Conservation (phyloP, 2,329 filamentous ascomycete species). For the Alternaria postmessia region DNA sequence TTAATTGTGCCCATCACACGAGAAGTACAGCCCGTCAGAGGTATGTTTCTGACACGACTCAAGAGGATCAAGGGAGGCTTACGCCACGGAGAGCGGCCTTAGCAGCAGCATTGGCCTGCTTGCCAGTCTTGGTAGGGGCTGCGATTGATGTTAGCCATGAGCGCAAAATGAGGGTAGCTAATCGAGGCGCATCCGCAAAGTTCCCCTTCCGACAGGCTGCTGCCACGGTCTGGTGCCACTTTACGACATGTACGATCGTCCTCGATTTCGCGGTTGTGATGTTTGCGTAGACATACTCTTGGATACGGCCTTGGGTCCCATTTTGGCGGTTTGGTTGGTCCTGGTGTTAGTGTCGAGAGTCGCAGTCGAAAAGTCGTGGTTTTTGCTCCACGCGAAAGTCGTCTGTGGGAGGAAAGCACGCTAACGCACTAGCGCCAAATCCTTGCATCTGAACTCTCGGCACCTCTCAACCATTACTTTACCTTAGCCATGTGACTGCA, state of each 20-base stretch:
- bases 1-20: constrained; percentile 49
- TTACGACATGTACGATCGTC: constrained; percentile 13
- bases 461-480: constrained; percentile 10
- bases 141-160: constrained; percentile 41
- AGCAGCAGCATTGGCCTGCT: constrained; percentile 88
- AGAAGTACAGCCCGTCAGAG: constrained; percentile 61
- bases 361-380: constrained; percentile 31
- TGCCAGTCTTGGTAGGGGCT: constrained; percentile 68
- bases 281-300: constrained; percentile 43
- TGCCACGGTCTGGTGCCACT: constrained; percentile 16
- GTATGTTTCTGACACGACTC: constrained; percentile 60
- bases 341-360: constrained; percentile 45
- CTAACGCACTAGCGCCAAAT: constrained; percentile 30
- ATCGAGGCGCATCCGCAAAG: constrained; percentile 34
- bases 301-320: constrained; percentile 51
- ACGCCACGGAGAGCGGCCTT: constrained; percentile 97
- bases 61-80: constrained; percentile 61
- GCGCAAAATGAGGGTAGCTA: constrained; percentile 14
- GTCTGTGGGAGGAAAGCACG: constrained; percentile 23
- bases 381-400: constrained; percentile 14
- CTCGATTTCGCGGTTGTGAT: constrained; percentile 22
- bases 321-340: constrained; percentile 49
- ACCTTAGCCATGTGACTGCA: constrained; percentile 8
- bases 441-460: constrained; percentile 25
- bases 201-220: constrained; percentile 21